Evolutionary conservation across 306 rosid genomes (phyloP).

Genomic region (Pachyrhizus erosus): DNA sequence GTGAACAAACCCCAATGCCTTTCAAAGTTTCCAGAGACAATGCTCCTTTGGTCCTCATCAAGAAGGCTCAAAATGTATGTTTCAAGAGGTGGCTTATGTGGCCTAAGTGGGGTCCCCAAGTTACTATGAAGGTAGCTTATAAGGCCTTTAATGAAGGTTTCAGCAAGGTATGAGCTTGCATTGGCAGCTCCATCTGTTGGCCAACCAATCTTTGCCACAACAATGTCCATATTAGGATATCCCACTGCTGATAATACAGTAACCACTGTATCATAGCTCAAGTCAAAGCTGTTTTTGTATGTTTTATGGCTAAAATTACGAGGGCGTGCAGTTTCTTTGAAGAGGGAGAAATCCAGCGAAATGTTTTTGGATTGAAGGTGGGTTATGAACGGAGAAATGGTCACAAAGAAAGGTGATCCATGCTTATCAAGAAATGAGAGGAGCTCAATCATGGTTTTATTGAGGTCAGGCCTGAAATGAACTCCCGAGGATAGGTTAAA

Average conservation of each 20-base stretch:
- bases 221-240: conserved; percentile 68
- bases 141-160: conserved; percentile 81
- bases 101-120: conserved; percentile 79
- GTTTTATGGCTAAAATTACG: conserved; percentile 62
- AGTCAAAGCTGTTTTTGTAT: conserved; percentile 84
- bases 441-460: conserved; percentile 83
- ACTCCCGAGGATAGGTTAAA: conserved; percentile 66
- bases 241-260: conserved; percentile 66
- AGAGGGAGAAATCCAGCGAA: conserved; percentile 76
- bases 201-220: conserved; percentile 93
- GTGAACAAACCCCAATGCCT: conserved; percentile 96
- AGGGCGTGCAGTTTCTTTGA: conserved; percentile 68
- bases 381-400: conserved; percentile 72
- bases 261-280: conserved; percentile 72
- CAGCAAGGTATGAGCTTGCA: conserved; percentile 72
- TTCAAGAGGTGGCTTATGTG: conserved; percentile 63
- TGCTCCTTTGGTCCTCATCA: conserved; percentile 87
- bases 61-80: conserved; percentile 77
- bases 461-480: conserved; percentile 78
- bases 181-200: conserved; percentile 87
- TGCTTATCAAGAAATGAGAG: conserved; percentile 79
- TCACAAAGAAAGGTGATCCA: conserved; percentile 75
- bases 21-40: conserved; percentile 71
- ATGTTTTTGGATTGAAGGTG: conserved; percentile 71
- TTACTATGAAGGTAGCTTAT: conserved; percentile 65